Base-by-base conservation (phyloP, 2,329 filamentous ascomycete species). In the Cladosporium sp. region DNA sequence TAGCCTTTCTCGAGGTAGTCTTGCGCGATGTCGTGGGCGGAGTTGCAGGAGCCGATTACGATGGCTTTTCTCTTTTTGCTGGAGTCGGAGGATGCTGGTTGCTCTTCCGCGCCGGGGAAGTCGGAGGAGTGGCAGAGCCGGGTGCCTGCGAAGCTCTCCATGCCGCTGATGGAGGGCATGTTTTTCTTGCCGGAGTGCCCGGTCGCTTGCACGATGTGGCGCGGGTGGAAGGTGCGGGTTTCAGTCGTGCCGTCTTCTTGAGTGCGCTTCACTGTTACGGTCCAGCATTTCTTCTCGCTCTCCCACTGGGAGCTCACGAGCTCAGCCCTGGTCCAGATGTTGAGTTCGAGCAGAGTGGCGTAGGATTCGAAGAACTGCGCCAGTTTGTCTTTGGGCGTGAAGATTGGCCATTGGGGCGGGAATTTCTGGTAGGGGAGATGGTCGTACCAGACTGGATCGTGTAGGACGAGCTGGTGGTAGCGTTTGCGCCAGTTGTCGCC, bases 331-430 rank as follows among this genome's bases (percentile, higher is more conserved):
- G 73, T 80, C 84, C 84, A 87, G 24, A 86, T 76, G 54, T 87
- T 84, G 36, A 88, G 73, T 57, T 88, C 85, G 11, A 88, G 70
- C 0, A 81, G 65, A 3, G 71, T 76, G 1, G 77, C 84, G 56
- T 88, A 88, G 0, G 76, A 70, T 55, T 87, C 83, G 53, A 88
- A 82, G 67, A 80, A 88, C 29, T 86, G 80, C 1, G 75, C 85
- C 0, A 87, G 70, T 61, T 88, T 88, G 64, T 88, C 84, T 61
- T 87, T 87, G 4, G 84, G 83, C 0, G 83, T 86, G 64, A 85
- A 88, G 13, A 85, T 67, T 4, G 84, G 84, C 84, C 84, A 88
- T 43, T 76, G 74, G 0, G 74, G 61, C 0, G 84, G 85, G 61
- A 87, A 88, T 0, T 70, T 69, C 2, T 88, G 56, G 62, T 85